Evolutionary conservation across 192 early-diverging fungal species (phyloP).

Genomic region (Coemansia sp.): DNA sequence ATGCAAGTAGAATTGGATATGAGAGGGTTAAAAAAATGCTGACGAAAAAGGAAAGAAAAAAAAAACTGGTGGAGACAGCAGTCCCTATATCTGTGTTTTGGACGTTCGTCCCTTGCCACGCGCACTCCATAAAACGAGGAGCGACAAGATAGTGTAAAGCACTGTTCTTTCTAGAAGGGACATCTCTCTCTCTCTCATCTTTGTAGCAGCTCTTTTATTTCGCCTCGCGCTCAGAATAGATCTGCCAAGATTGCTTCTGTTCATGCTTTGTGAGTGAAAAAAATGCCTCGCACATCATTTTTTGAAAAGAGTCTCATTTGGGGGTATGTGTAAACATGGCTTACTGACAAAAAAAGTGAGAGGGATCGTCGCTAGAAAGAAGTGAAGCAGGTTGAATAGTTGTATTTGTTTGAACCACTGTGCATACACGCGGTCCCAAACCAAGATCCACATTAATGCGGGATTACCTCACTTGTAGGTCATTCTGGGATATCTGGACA

Average conservation of each 20-base stretch:
- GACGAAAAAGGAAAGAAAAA: neutral
- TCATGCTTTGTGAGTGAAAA: neutral
- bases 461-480: neutral
- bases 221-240: neutral
- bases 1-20: neutral
- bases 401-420: neutral
- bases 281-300: neutral
- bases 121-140: neutral
- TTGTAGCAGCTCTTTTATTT: neutral
- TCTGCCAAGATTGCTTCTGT: neutral
- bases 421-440: conserved; percentile 9
- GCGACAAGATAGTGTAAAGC: neutral
- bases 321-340: no score
- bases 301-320: neutral
- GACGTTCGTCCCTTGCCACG: neutral
- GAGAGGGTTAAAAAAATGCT: neutral
- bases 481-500: neutral
- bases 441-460: neutral
- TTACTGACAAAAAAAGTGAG: neutral
- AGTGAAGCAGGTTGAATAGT: neutral
- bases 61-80: neutral
- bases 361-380: neutral
- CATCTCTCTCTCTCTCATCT: neutral
- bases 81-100: neutral
- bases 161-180: neutral